Percentiles rank a stretch among this genome's conserved stretches.
Evolutionary conservation across 768 basidiomycete species (phyloP).

Genomic region (Leccinum sublutescens): DNA sequence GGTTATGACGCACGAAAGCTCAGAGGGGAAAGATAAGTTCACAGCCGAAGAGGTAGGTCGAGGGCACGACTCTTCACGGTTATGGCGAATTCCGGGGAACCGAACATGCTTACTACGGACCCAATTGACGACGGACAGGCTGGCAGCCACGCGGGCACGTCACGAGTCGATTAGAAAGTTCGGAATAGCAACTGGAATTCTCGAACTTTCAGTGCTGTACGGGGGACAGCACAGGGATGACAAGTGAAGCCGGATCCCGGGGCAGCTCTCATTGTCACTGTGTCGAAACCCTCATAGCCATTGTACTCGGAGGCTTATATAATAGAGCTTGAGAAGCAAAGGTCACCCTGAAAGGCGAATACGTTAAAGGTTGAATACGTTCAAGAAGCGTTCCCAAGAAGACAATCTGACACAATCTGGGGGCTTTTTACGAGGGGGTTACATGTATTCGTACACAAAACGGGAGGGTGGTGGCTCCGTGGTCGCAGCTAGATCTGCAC

Average conservation of each 20-base stretch:
- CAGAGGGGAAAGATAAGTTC: constrained; percentile 2
- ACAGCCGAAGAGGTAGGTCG: neutral
- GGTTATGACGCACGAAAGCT: constrained; percentile 8
- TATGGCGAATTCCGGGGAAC: constrained; percentile 20
- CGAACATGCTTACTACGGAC: constrained; percentile 7
- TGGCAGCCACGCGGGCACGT: neutral
- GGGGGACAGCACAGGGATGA: constrained; percentile 13
- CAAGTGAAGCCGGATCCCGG: constrained; percentile 10
- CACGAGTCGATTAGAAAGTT: neutral
- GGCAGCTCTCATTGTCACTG: constrained; percentile 3
- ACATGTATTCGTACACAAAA: constrained; percentile 7
- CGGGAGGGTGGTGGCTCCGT: constrained; percentile 20
- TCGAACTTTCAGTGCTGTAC: constrained; percentile 4
- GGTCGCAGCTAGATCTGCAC: constrained; percentile 28
- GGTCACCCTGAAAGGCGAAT: constrained; percentile 11
- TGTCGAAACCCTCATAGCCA: constrained; percentile 16
- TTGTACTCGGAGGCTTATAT: constrained; percentile 32
- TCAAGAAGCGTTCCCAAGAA: constrained; percentile 15
- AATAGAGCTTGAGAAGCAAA: constrained; percentile 25
- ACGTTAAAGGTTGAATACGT: constrained; percentile 23
- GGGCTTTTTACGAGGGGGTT: constrained; percentile 2
- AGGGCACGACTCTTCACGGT: constrained; percentile 6
- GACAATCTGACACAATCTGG: constrained; percentile 19
- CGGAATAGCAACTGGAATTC: constrained; percentile 1
- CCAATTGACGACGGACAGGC: neutral